A percentile compares a stretch with the other conserved stretches of the same genome.
phyloP scores from a whole-genome alignment of 768 basidiomycete genomes.

The Leccinum subtestaceum region DNA sequence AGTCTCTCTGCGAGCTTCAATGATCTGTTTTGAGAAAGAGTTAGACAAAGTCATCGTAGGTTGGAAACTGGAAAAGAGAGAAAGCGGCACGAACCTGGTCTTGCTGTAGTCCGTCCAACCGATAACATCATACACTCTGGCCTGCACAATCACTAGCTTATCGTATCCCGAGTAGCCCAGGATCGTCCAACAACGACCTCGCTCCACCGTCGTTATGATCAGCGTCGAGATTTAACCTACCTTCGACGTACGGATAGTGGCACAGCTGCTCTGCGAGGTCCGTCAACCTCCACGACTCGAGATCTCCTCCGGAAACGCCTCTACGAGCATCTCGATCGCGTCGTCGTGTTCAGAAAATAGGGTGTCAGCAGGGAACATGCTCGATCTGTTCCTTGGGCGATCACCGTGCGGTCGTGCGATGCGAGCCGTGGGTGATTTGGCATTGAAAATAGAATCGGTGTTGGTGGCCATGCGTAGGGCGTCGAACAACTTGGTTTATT shows the following conservation, averaged over 20 bases:
- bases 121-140: conserved; percentile 54
- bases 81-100: conserved; percentile 37
- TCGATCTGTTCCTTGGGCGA: conserved; percentile 31
- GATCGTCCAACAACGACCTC: conserved; percentile 39
- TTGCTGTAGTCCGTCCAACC: conserved; percentile 46
- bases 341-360: conserved; percentile 42
- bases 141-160: conserved; percentile 48
- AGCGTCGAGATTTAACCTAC: conserved; percentile 20
- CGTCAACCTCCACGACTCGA: conserved; percentile 42
- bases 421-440: no score
- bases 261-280: conserved; percentile 39
- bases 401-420: no score
- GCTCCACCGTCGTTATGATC: neutral
- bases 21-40: neutral
- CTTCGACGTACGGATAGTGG: conserved; percentile 23
- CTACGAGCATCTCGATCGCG: conserved; percentile 42
- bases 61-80: neutral
- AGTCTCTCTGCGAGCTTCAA: neutral
- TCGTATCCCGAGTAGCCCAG: conserved; percentile 54
- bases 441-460: no score
- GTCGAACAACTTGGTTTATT: neutral
- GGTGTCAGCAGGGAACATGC: conserved; percentile 32
- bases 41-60: neutral
- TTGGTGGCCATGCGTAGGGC: conserved; percentile 20
- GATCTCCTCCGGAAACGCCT: conserved; percentile 44